Evolutionary conservation across 345 rosid genomes (phyloP), one percentile per base, ranked within the genome.

Genomic region (Toxicodendron radicans): DNA sequence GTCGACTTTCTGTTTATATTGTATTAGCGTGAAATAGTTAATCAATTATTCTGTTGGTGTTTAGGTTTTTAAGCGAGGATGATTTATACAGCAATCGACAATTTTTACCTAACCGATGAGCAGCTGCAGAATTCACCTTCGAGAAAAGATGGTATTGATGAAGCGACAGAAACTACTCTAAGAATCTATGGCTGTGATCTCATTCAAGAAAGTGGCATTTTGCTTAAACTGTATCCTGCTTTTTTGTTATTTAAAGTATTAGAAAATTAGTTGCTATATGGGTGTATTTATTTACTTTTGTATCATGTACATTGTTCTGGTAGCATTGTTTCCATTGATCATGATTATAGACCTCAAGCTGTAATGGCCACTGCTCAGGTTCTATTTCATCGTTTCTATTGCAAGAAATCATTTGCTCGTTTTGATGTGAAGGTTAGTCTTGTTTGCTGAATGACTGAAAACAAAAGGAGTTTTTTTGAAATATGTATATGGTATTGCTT

Each of bases 311-410:
- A 14, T 62, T 62, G 32, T 66, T 43, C 45, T 62, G 56, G 69
- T 56, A 68, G 17, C 33, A 57, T 66, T 64, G 58, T 58, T 71
- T 78, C 68, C 79, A 77, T 76, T 81, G 66, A 70, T 65, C 10
- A 48, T 72, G 9, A 13, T 78, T 27, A 18, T 79, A 95, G 99
- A 73, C 97, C 95, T 43, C 99, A 95, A 73, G 98, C 97, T 35
- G 97, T 93, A 72, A 95, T 95, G 97, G 99, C 97, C 33, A 95
- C 99, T 20, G 99, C 97, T 11, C 99, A 95, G 75, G 99, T 95
- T 76, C 81, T 95, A 48, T 95, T 95, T 66, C 98, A 93, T 69
- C 93, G 95, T 2, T 93, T 93, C 80, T 93, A 89, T 73, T 93
- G 99, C 91, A 95, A 91, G 86, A 95, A 93, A 76, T 95, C 98